These are phyloP conservation scores for Madurella mycetomatis DNA, from an alignment of 2,329 filamentous ascomycete species.

Conservation along the genomic window DNA sequence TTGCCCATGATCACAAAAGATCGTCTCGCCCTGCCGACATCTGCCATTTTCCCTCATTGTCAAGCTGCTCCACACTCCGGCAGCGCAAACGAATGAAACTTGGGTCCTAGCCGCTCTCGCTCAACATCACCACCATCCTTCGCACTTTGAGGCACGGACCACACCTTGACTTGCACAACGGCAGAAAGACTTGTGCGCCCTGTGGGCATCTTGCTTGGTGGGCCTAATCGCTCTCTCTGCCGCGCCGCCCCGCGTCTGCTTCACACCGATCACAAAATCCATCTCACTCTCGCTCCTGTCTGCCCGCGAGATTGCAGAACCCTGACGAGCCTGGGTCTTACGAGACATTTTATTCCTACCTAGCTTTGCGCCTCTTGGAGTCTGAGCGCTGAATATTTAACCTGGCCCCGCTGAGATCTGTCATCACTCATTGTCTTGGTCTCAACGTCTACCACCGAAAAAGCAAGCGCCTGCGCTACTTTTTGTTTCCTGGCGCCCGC, in stretches of 20 bases:
- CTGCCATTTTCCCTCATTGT: slow-evolving; percentile 13
- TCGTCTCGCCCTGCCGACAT: slow-evolving; percentile 21
- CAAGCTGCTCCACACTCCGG: slow-evolving; percentile 20
- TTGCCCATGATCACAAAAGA: slow-evolving; percentile 16
- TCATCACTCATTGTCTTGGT: slow-evolving; percentile 14
- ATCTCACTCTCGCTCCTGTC: slow-evolving; percentile 19
- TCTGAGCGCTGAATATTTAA: slow-evolving; percentile 38
- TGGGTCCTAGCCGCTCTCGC: slow-evolving; percentile 38
- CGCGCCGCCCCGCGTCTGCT: slow-evolving; percentile 22
- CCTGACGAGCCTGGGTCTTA: slow-evolving; percentile 30
- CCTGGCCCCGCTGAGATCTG: slow-evolving; percentile 28
- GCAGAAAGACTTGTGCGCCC: slow-evolving; percentile 24
- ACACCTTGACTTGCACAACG: slow-evolving; percentile 26
- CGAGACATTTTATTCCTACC: slow-evolving; percentile 41
- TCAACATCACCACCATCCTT: slow-evolving; percentile 24
- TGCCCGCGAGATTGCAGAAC: slow-evolving; percentile 21
- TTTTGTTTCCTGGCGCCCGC: background rate
- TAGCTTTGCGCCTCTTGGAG: slow-evolving; percentile 22
- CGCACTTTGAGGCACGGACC: slow-evolving; percentile 38
- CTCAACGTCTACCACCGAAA: background rate
- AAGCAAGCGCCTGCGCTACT: slow-evolving; percentile 16
- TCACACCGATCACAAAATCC: slow-evolving; percentile 24
- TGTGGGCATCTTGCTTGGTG: slow-evolving; percentile 23
- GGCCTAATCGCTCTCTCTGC: slow-evolving; percentile 24
- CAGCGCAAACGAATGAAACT: slow-evolving; percentile 37